Evolutionary conservation across 2,329 filamentous ascomycete species (phyloP), one percentile per base, ranked within the genome.

Genomic region (Xylaria sp.): DNA sequence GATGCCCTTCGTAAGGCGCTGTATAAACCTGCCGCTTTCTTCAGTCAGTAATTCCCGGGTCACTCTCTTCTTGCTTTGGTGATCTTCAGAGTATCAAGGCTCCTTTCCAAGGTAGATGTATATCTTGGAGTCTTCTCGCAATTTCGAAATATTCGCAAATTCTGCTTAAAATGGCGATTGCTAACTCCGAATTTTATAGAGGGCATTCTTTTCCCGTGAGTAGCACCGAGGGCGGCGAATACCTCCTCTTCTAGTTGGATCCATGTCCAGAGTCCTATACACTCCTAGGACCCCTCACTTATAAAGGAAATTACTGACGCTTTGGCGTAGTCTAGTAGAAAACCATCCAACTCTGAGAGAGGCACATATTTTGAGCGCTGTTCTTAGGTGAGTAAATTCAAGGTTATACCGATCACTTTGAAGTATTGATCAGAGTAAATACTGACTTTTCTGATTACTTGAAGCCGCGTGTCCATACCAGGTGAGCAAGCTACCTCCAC

Each of bases 301-400:
- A 9, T 1, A n/a, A 25, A 33, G 10, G 22, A 31, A 9, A 29
- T 13, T 13, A 31, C 65, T 69, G 27, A 69, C 36, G 42, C 4
- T 45, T 51, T 54, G 6, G 5, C 25, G 17, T 49, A 67, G 65
- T 20, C 86, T 99, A 20, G 90, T 97, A 10, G 88, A 87, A 9
- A 92, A 90, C 57, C 92, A 93, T 31, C 93, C 90, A 81, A 97
- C 94, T 0, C 82, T 98, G 57, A 89, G 94, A 57, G 96, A 99
- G 80, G 96, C 96, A 5, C 90, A 93, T 73, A 98, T 99, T 72
- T 88, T 99, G 47, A 92, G 92, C 3, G 94, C 91, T 9, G 94
- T 97, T 1, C 86, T 99, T 53, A 88, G 56, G 67, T 69, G 47
- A 67, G 67, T 61, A 15, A 57, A 36, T 15, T 1, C 6, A 20